Base-by-base conservation (phyloP, 192 early-diverging fungal species). In the Linnemannia elongata region DNA sequence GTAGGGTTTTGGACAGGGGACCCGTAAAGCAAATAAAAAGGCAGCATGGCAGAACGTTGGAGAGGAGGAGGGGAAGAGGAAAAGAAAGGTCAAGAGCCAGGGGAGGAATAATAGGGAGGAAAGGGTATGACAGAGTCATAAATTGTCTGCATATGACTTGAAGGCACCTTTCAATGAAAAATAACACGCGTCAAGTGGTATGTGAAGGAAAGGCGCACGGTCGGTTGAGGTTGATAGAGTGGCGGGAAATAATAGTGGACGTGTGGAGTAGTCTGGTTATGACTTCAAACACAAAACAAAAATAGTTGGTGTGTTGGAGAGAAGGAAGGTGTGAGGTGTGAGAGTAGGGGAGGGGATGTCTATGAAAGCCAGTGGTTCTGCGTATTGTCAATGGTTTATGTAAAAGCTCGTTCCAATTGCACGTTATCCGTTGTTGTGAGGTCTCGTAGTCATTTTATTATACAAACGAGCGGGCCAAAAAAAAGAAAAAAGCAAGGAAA, bases 371-470 rank as follows among this genome's bases (percentile, higher is more conserved):
- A 27, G 27, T 12, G 12, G 60, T 66, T 35, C 27, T 66, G 49
- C 30, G 60, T 66, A 66, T 33, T 33, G 60, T 66, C 60, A 66
- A 30, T 33, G 60, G 60, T 66, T 66, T 66, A 66, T 33, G 60
- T 66, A 66, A 66, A 30, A 33, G 60, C 60, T 66, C 60, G 60
- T 66, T 66, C 60, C 60, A 66, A 57, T 30, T 66, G 60, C 60
- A 66, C 30, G 12, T 66, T 66, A 33, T 66, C 60, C 60, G 30
- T 66, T 66, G 60, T 66, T 66, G 60, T 66, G 8, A 66, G 52
- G 78, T 79, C 78, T 79, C 78, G 78, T 79, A 79, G 38, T 79
- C 49, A 72, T 79, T 79, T 79, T 79, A 79, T 80, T 80, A 52
- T 54, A 27, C 24, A 74, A 73, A 69, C 69, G 70, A 84, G 71